phyloP scores from a whole-genome alignment of 331 rosid species.

The Rhamnella rubrinervis region DNA sequence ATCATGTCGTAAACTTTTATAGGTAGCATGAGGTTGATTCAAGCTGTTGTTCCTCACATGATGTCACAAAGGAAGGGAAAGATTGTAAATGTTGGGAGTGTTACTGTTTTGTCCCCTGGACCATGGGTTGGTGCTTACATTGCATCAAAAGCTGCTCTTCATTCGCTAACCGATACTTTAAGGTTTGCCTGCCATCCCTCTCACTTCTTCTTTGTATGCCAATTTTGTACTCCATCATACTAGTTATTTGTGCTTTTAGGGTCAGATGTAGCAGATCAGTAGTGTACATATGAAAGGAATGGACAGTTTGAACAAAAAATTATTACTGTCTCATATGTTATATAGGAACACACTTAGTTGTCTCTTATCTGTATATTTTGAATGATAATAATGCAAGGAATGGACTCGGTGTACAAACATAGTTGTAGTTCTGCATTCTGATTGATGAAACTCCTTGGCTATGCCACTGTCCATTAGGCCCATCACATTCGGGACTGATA shows the following conservation, averaged over 20 bases:
- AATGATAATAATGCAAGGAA: no score
- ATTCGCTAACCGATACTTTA: conserved; percentile 65
- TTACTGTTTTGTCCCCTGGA: conserved; percentile 57
- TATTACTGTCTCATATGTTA: no score
- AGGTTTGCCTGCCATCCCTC: conserved; percentile 47
- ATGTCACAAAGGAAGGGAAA: conserved; percentile 64
- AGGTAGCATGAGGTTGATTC: conserved; percentile 87
- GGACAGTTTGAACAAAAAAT: neutral
- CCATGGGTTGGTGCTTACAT: conserved; percentile 80
- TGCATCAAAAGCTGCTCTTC: conserved; percentile 84
- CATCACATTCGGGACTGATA: no score
- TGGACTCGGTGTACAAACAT: no score
- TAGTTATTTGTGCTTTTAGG: neutral
- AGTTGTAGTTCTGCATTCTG: no score
- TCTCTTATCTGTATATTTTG: no score
- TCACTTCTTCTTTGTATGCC: neutral
- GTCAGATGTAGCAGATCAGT: neutral
- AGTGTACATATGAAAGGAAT: neutral
- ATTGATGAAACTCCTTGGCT: no score
- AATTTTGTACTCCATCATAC: neutral
- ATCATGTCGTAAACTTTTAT: neutral
- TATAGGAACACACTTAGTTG: no score
- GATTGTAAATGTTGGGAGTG: conserved; percentile 78
- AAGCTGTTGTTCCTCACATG: conserved; percentile 89
- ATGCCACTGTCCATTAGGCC: no score